These are phyloP conservation scores for Sporothrix globosa DNA, from an alignment of 2,329 filamentous ascomycete genomes.

Conservation along the genomic window DNA sequence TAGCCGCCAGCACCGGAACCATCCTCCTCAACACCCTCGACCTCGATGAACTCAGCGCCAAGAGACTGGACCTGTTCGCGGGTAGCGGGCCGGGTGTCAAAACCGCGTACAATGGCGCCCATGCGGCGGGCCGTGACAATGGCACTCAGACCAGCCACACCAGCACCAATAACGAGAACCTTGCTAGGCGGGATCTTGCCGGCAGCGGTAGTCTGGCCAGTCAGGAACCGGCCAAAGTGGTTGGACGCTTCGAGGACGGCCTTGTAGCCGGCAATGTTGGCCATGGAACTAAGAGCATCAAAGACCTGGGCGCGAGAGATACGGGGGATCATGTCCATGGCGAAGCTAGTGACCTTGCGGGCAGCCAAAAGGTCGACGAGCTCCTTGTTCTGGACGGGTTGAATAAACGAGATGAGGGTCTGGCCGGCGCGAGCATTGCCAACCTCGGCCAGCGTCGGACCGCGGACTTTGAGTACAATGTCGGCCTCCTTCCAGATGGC, in stretches of 20 bases:
- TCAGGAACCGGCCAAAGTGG: slow-evolving; percentile 84
- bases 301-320: slow-evolving; percentile 89
- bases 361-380: slow-evolving; percentile 73
- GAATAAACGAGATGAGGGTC: slow-evolving; percentile 80
- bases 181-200: slow-evolving; percentile 90
- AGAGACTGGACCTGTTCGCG: slow-evolving; percentile 89
- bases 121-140: slow-evolving; percentile 84
- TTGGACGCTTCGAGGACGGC: slow-evolving; percentile 88
- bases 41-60: slow-evolving; percentile 87
- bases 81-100: slow-evolving; percentile 86
- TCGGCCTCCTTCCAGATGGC: slow-evolving; percentile 75
- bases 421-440: slow-evolving; percentile 68
- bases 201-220: slow-evolving; percentile 86
- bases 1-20: slow-evolving; percentile 84
- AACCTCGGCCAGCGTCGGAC: slow-evolving; percentile 71
- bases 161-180: slow-evolving; percentile 85
- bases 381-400: slow-evolving; percentile 77
- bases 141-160: slow-evolving; percentile 84
- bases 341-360: slow-evolving; percentile 74
- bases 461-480: slow-evolving; percentile 82
- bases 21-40: slow-evolving; percentile 75
- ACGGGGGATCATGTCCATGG: slow-evolving; percentile 91
- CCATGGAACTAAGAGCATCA: slow-evolving; percentile 88
- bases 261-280: slow-evolving; percentile 92
- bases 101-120: slow-evolving; percentile 86